Base-by-base conservation (phyloP, 177 flowering plant species). In the Tripterygium wilfordii region DNA sequence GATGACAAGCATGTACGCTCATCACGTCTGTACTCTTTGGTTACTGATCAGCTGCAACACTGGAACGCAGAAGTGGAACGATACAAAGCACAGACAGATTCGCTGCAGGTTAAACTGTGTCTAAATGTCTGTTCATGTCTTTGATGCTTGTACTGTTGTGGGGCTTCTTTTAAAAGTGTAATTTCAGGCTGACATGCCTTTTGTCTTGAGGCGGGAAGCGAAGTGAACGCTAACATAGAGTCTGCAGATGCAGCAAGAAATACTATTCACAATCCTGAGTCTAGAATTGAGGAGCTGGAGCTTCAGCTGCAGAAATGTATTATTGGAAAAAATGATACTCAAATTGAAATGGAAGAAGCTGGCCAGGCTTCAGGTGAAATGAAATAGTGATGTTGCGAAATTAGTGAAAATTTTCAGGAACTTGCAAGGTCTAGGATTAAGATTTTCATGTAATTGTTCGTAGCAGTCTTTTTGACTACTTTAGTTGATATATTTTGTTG, bases 281-380 rank as follows among this genome's bases (percentile, higher is more conserved):
- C 72, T 38, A 71, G 60, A 64, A 64, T 86, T 60, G 73, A 75
- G 58, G 90, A 82, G 42, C 74, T 88, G 18, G 83, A 84, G 67
- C 52, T 58, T 63, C 78, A 86, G 67, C 64, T 92, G 57, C 80
- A 75, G 59, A 77, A 68, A 50, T 74, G 70, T 53, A 61, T 71
- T 1, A 33, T 49, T 42, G 96, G 86, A 53, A 86, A 65, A 49
- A 92, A 92, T 70, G 91, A 88, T 54, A 65, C 80, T 62, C 94
- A 84, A 63, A 61, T 79, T 16, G 79, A 79, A 74, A 60, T 83
- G 77, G 96, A 80, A 79, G 98, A 88, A 76, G 75, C 84, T 56
- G 50, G 71, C 27, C 96, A 92, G 64, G 94, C 88, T 82, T 60
- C 82, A 64, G 95, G 98, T 91, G 35, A 58, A n/a, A n/a, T n/a